phyloP scores from a whole-genome alignment of 768 basidiomycete genomes.

The Leccinum fibrillosum region DNA sequence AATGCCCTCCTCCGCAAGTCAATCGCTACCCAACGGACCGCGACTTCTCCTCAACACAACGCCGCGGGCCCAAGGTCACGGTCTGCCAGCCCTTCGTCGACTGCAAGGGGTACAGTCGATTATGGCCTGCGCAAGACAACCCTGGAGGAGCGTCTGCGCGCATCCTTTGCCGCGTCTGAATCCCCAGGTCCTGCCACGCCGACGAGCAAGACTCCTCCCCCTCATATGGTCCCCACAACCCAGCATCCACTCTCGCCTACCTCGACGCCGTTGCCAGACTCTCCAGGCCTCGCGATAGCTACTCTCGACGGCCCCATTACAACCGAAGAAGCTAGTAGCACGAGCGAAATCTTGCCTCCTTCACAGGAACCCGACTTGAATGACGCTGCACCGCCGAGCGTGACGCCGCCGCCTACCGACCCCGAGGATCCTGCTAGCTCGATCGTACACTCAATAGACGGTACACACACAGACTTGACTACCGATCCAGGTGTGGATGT shows the following conservation, averaged over 20 bases:
- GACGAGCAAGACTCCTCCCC: slow-evolving; percentile 40
- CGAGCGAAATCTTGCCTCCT: background rate
- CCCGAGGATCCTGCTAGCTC: background rate
- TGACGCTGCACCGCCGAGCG: background rate
- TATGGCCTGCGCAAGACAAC: slow-evolving; percentile 47
- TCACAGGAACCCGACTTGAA: slow-evolving; percentile 1
- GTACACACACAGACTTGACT: background rate
- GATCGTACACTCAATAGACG: background rate
- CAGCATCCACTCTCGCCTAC: slow-evolving; percentile 41
- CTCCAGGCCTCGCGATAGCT: slow-evolving; percentile 22
- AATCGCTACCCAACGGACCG: slow-evolving; percentile 49
- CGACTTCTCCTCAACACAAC: slow-evolving; percentile 34
- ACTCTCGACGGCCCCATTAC: background rate
- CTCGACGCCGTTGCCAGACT: slow-evolving; percentile 43
- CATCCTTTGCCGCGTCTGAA: slow-evolving; percentile 58
- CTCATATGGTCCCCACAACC: slow-evolving; percentile 22
- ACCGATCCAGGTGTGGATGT: background rate
- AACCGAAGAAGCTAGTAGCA: background rate
- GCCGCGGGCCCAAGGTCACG: slow-evolving; percentile 16
- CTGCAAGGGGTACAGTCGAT: slow-evolving; percentile 15
- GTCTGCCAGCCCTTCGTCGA: slow-evolving; percentile 23
- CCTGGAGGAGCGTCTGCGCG: slow-evolving; percentile 75
- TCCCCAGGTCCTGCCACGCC: slow-evolving; percentile 45
- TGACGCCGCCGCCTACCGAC: background rate
- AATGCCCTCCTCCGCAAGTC: slow-evolving; percentile 64